These are phyloP conservation scores for Oleoguttula mirabilis DNA, from an alignment of 495 filamentous ascomycete genomes.

Conservation along the genomic window DNA sequence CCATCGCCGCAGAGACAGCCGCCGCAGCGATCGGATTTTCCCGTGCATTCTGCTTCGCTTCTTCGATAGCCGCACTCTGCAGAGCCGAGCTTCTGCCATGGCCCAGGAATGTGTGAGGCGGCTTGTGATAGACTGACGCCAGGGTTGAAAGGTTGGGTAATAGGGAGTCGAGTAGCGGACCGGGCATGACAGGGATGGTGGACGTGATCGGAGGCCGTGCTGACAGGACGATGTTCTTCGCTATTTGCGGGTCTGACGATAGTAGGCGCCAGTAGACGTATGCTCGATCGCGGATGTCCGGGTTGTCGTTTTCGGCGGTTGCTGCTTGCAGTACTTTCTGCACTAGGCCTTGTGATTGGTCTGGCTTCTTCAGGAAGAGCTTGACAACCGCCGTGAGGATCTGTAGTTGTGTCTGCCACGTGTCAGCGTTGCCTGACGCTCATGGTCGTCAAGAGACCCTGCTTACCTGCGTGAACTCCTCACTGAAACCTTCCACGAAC, in stretches of 20 bases:
- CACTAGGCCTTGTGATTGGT: slow-evolving; percentile 74
- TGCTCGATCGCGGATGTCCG: slow-evolving; percentile 88
- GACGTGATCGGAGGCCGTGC: slow-evolving; percentile 89
- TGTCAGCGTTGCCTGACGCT: slow-evolving; percentile 16
- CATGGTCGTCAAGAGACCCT: background rate
- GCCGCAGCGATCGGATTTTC: slow-evolving; percentile 91
- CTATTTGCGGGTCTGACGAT: slow-evolving; percentile 81
- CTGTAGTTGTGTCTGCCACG: slow-evolving; percentile 69
- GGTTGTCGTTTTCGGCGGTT: slow-evolving; percentile 91
- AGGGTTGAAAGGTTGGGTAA: slow-evolving; percentile 87
- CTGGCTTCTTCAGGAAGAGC: slow-evolving; percentile 90
- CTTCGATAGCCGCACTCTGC: slow-evolving; percentile 89
- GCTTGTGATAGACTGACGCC: slow-evolving; percentile 98
- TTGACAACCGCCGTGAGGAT: slow-evolving; percentile 95
- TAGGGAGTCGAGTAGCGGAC: slow-evolving; percentile 70
- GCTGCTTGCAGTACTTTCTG: slow-evolving; percentile 87
- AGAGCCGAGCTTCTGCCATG: slow-evolving; percentile 90
- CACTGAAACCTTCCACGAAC: slow-evolving; percentile 85
- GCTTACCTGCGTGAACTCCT: slow-evolving; percentile 72
- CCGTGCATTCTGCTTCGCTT: slow-evolving; percentile 77
- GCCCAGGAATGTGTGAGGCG: slow-evolving; percentile 89
- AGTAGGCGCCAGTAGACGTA: slow-evolving; percentile 97
- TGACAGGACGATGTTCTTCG: slow-evolving; percentile 83
- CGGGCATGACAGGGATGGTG: slow-evolving; percentile 79
- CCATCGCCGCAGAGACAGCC: slow-evolving; percentile 56